Conservation (phyloP, 1,284 basidiomycete genomes). For the Tilletia horrida region DNA sequence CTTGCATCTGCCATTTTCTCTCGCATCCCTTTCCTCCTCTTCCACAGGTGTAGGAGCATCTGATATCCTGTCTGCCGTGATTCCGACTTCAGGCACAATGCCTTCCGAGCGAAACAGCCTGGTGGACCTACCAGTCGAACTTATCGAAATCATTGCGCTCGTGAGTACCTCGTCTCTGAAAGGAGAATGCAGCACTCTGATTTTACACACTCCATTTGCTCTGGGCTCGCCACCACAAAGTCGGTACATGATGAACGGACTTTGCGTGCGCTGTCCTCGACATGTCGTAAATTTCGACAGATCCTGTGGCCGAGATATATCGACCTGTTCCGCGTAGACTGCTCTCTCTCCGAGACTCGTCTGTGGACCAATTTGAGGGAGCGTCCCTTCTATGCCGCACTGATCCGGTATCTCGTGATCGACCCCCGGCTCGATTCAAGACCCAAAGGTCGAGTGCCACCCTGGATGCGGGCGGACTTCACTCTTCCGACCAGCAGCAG, state of each 20-base stretch:
- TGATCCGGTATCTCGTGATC: conserved; percentile 13
- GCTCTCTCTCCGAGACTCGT: not conserved
- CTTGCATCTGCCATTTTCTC: not conserved
- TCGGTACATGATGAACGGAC: not conserved
- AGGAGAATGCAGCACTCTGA: not conserved
- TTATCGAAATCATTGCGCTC: conserved; percentile 9
- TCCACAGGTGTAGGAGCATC: conserved; percentile 6
- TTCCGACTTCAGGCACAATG: not conserved
- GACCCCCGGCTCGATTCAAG: conserved; percentile 13
- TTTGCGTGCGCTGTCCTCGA: conserved; percentile 5
- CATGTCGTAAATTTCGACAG: not conserved
- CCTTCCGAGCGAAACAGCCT: not conserved
- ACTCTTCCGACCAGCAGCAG: not conserved
- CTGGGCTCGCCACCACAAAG: not conserved
- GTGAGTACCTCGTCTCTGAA: not conserved
- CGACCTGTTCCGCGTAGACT: conserved; percentile 1
- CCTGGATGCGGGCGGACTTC: conserved; percentile 4
- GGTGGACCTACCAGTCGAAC: not conserved
- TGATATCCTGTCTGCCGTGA: not conserved
- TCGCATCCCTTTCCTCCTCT: no score
- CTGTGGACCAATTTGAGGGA: conserved; percentile 11
- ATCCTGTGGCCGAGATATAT: not conserved
- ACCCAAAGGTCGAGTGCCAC: not conserved
- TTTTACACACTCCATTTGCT: not conserved
- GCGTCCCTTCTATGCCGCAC: not conserved